Evolutionary conservation across 768 basidiomycete species (phyloP).

Genomic region (Cystoderma amianthinum): DNA sequence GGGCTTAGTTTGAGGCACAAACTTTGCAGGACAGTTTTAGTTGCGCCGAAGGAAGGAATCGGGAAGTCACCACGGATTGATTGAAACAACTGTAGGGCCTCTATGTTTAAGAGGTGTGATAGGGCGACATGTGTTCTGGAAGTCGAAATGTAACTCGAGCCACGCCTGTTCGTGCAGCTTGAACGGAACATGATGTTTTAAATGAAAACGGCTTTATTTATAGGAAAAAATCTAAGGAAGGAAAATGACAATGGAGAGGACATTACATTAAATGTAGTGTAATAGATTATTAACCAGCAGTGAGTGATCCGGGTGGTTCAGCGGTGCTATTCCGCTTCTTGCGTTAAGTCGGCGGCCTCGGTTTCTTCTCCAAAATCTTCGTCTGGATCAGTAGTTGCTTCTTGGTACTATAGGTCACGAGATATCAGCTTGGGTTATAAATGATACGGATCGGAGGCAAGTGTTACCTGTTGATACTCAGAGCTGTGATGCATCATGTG

Average conservation of each 20-base stretch:
- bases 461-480: slow-evolving; percentile 79
- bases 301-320: neutral
- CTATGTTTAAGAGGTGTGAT: too few relatives aligned
- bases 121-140: too few relatives aligned
- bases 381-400: slow-evolving; percentile 40
- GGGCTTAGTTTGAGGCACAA: too few relatives aligned
- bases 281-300: neutral
- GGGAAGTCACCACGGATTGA: too few relatives aligned
- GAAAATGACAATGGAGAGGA: neutral
- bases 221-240: neutral
- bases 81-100: too few relatives aligned
- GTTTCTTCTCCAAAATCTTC: slow-evolving; percentile 27
- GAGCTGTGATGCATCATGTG: slow-evolving; percentile 35
- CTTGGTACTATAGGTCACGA: slow-evolving; percentile 43
- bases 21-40: too few relatives aligned
- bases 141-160: too few relatives aligned
- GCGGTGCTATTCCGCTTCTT: neutral
- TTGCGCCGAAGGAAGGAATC: too few relatives aligned
- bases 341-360: slow-evolving; percentile 8
- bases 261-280: slow-evolving; percentile 3
- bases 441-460: neutral
- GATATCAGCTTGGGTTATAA: slow-evolving; percentile 2
- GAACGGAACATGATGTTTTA: too few relatives aligned
- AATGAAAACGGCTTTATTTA: too few relatives aligned
- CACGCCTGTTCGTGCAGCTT: too few relatives aligned